Conservation (phyloP, 164 flowering plant species). For the Piper betle region DNA sequence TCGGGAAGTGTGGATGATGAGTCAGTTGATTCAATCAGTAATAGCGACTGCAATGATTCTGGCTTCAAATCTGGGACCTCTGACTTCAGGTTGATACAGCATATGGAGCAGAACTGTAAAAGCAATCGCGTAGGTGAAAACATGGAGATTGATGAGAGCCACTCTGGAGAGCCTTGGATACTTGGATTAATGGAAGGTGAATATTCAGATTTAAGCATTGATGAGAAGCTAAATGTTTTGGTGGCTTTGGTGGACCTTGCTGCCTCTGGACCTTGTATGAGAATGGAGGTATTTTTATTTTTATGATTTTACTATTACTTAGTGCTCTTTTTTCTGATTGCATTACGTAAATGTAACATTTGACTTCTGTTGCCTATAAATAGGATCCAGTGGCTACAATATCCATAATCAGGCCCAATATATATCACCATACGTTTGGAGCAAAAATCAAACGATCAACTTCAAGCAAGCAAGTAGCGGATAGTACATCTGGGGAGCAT, state of each 20-base stretch:
- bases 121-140: slow-evolving; percentile 17
- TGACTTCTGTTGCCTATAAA: neutral
- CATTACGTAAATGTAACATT: neutral
- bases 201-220: slow-evolving; percentile 76
- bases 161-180: slow-evolving; percentile 80
- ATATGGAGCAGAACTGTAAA: slow-evolving; percentile 11
- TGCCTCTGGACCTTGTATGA: slow-evolving; percentile 43
- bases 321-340: neutral
- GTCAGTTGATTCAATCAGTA: slow-evolving; percentile 18
- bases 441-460: slow-evolving; percentile 72
- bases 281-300: slow-evolving; percentile 46
- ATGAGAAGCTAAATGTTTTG: slow-evolving; percentile 73
- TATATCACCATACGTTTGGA: slow-evolving; percentile 44
- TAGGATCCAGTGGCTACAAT: slow-evolving; percentile 32
- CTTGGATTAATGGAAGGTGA: slow-evolving; percentile 87
- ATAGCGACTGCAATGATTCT: slow-evolving; percentile 20
- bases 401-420: slow-evolving; percentile 20
- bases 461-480: slow-evolving; percentile 15
- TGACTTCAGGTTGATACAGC: slow-evolving; percentile 12
- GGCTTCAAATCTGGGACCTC: slow-evolving; percentile 34
- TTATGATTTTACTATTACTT: neutral
- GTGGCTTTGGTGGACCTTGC: slow-evolving; percentile 74
- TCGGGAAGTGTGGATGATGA: slow-evolving; percentile 69
- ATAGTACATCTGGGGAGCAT: slow-evolving; percentile 14
- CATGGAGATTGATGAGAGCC: slow-evolving; percentile 87